Evolutionary conservation across 257 asterid genomes (phyloP), one percentile per base, ranked within the genome.

Genomic region (Plantago elongata): DNA sequence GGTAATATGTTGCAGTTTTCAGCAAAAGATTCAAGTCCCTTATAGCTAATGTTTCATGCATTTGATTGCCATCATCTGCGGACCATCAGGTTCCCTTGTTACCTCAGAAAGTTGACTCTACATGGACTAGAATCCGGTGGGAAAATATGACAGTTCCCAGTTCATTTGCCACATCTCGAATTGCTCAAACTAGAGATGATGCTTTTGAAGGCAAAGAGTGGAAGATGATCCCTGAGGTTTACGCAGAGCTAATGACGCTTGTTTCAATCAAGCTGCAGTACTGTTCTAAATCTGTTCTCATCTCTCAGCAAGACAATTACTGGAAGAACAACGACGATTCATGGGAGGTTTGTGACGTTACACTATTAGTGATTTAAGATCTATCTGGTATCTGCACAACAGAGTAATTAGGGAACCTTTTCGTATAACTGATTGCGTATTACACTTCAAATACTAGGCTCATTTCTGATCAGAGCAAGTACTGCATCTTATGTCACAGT

Each of bases 131-230:
- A 0, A 13, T n/a, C 55, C 57, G 38, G 7, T 9, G 11, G 16
- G 56, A 29, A 42, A 44, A 43, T 8, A 9, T 52, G 17, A 45
- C 15, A 5, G 7, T 52, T n/a, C 7, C 4, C 7, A 61, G 69
- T 51, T 54, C 51, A 46, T 52, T 52, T 64, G 22, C 69, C 62
- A 6, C 51, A 51, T 10, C 62, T 65, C 14, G 30, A 54, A 65
- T n/a, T 4, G 37, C 47, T 65, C 38, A 45, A 1, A 43, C 9
- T 65, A 43, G 0, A 10, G 0, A 3, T 1, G 0, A 5, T 55
- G 16, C 15, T 45, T 9, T 30, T 8, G 5, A 45, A 51, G 69
- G 17, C 13, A 3, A 4, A 2, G 9, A 9, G 17, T 65, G 69
- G 69, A 11, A 45, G n/a, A n/a, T n/a, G n/a, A 18, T 52, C n/a